A percentile compares a stretch with the other conserved stretches of the same genome.
These are phyloP conservation scores for Wallacemonas collosoma DNA, from an alignment of 208 protist genomes.

Conservation along the genomic window DNA sequence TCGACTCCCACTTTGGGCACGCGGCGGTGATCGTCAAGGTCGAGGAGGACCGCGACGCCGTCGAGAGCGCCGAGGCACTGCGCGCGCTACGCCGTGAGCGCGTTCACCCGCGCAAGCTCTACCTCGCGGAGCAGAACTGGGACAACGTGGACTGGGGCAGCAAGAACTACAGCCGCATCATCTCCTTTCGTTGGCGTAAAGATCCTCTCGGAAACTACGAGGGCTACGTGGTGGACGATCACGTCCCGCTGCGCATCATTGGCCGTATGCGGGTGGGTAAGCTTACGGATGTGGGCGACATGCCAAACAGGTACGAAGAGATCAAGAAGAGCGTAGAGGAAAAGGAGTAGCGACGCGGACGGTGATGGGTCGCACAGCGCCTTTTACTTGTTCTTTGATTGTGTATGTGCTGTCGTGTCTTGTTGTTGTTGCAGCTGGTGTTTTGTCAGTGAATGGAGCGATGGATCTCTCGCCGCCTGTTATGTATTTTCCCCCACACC, in stretches of 20 bases:
- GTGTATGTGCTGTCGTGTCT: conserved; percentile 18
- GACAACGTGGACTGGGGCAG: conserved; percentile 49
- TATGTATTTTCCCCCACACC: no score
- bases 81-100: conserved; percentile 32
- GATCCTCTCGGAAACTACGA: conserved; percentile 25
- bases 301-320: conserved; percentile 24
- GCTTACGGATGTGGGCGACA: conserved; percentile 13
- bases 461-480: no score
- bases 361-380: no score
- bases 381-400: conserved; percentile 3
- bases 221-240: conserved; percentile 36
- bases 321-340: conserved; percentile 23
- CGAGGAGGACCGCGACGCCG: conserved; percentile 51
- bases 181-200: conserved; percentile 49
- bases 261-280: conserved; percentile 48
- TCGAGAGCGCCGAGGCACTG: conserved; percentile 35
- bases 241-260: conserved; percentile 29
- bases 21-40: conserved; percentile 62
- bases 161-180: conserved; percentile 60
- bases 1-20: conserved; percentile 29
- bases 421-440: no score
- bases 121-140: conserved; percentile 75
- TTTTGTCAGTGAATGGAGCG: no score
- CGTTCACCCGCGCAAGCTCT: conserved; percentile 55
- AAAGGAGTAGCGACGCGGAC: conserved; percentile 18